A percentile compares a stretch with the other conserved stretches of the same genome.
phyloP scores from a whole-genome alignment of 441 rosid genomes.

The Erodium trifolium region DNA sequence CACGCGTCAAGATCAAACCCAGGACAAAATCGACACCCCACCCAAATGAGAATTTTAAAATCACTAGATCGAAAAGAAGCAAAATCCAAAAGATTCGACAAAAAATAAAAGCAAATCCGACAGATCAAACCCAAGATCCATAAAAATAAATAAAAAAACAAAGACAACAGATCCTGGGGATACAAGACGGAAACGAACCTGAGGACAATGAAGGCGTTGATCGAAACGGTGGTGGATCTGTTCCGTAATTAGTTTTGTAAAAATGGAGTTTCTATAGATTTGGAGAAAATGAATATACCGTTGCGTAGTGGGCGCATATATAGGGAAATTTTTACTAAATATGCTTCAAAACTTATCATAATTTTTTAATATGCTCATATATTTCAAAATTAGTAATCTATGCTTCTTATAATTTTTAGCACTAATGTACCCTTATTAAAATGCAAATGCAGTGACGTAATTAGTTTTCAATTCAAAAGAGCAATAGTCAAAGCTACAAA shows the following conservation, averaged over 20 bases:
- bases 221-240: neutral
- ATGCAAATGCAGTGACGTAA: no score
- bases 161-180: neutral
- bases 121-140: neutral
- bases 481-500: no score
- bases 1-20: neutral
- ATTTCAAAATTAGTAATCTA: no score
- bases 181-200: neutral
- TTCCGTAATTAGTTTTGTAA: neutral
- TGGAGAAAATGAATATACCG: slow-evolving; percentile 5
- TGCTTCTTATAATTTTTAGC: no score
- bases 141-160: neutral
- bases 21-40: neutral
- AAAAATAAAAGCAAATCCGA: neutral
- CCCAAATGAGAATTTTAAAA: neutral
- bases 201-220: neutral
- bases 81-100: neutral
- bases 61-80: neutral
- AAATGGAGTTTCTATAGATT: neutral
- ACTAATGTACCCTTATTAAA: no score
- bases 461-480: no score
- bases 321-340: neutral
- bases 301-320: slow-evolving; percentile 3
- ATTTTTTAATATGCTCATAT: no score
- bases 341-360: no score